Base-by-base conservation (phyloP, 192 early-diverging fungal genomes). In the Coemansia biformis region DNA sequence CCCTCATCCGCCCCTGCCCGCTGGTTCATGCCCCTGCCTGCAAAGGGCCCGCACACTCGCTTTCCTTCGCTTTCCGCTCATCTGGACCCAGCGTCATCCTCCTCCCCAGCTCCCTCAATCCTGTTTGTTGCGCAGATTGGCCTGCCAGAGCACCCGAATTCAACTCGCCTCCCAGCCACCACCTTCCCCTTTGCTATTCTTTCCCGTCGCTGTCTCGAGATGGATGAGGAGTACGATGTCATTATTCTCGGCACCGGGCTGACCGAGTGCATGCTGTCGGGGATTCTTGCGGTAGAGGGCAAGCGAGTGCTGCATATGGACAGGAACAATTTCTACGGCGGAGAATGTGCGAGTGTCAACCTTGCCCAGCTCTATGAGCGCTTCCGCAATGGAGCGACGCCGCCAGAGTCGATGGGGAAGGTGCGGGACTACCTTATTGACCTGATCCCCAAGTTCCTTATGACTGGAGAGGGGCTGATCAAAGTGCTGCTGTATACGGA, bases 381-480 rank as follows among this genome's bases (percentile, higher is more conserved):
- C 58, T 89, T 86, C 74, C 81, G 87, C 18, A 31, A 65, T 44
- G 78, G 73, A 7, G 66, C 63, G 17, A 43, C 52, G 15, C 59
- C 79, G 31, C 79, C 87, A 13, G 50, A 58, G 12, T 39, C 46
- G 21, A 63, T 88, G 15, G 88, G 88, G 11, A 76, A 76, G 38
- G 82, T 83, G 63, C 83, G 93, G 48, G 95, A 98, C 77, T 99
- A 87, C 76, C 92, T 90, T 76, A 83, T 99, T 43, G 97, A 99
- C 72, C 75, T 97, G 63, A 95, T 99, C 42, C 97, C 97, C 51
- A 99, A 99, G 80, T 99, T 99, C 75, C 89, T 96, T 77, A 98
- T 99, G 95, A 92, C 91, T 22, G 92, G 88, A 44, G 97, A 96
- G 42, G 95, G 95, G 66, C 89, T 99, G 57, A 88, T 97, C 54